A percentile compares a stretch with the other conserved stretches of the same genome.
Evolutionary conservation across 108 stramenopile genomes (phyloP).

Genomic region (Cyclotella cryptica): DNA sequence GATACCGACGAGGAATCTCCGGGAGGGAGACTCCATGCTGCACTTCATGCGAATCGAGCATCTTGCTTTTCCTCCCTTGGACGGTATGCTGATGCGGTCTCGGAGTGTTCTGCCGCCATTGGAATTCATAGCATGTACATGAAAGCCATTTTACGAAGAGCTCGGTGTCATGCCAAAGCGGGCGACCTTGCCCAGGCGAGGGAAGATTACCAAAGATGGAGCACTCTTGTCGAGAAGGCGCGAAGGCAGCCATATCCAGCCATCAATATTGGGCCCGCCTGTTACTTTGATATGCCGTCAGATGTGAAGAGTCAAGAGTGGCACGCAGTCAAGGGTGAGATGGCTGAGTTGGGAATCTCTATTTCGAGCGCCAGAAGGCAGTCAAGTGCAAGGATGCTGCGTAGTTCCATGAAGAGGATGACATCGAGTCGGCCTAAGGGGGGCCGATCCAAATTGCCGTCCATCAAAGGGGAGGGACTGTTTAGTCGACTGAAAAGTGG

Average conservation of each 20-base stretch:
- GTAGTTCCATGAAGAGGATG: not conserved
- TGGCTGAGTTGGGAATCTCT: conserved; percentile 46
- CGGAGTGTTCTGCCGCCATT: conserved; percentile 52
- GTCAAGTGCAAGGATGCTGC: not conserved
- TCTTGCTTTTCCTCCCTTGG: conserved; percentile 50
- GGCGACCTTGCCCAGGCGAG: conserved; percentile 28
- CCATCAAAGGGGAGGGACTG: not conserved
- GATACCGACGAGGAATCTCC: not conserved
- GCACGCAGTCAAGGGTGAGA: conserved; percentile 59
- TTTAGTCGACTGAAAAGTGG: too few relatives aligned
- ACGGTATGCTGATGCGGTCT: conserved; percentile 45
- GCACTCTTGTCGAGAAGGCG: conserved; percentile 36
- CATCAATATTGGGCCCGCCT: conserved; percentile 41
- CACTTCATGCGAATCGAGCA: conserved; percentile 57
- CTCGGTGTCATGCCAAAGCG: conserved; percentile 44
- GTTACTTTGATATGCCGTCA: conserved; percentile 76
- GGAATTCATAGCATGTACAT: conserved; percentile 51
- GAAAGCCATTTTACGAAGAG: conserved; percentile 52
- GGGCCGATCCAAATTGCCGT: not conserved
- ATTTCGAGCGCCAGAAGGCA: conserved; percentile 22
- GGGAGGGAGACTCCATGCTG: conserved; percentile 55
- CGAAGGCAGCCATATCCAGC: conserved; percentile 29
- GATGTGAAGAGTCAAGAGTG: conserved; percentile 59
- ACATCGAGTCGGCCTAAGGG: not conserved
- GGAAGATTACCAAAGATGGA: conserved; percentile 40